Percentiles rank a stretch among this genome's conserved stretches.
Evolutionary conservation across 805 yeast genomes (phyloP).

Genomic region (Candida easanensis): DNA sequence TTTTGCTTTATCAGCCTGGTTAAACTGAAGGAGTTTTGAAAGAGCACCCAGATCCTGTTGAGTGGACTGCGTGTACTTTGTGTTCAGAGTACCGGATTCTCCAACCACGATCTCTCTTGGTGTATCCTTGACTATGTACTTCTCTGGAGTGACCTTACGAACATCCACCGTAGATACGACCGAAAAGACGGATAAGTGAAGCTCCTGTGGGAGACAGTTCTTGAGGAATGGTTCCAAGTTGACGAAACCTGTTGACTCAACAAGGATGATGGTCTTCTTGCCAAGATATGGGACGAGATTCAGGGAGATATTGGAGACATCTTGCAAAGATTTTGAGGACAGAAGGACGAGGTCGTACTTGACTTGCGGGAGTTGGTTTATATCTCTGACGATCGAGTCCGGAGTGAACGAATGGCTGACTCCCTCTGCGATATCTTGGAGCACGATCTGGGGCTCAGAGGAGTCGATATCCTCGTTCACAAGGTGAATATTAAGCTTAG

Average conservation of each 20-base stretch:
- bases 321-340: conserved; percentile 50
- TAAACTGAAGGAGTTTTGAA: conserved; percentile 33
- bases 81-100: conserved; percentile 38
- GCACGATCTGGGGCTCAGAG: neutral
- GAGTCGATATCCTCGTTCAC: conserved; percentile 31
- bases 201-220: conserved; percentile 47
- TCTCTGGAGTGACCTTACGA: conserved; percentile 21
- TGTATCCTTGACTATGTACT: conserved; percentile 16
- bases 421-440: conserved; percentile 6
- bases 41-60: conserved; percentile 36
- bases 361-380: conserved; percentile 5
- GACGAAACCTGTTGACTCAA: conserved; percentile 71
- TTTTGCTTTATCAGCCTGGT: conserved; percentile 24
- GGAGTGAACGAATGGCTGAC: conserved; percentile 3
- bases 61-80: conserved; percentile 35
- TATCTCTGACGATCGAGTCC: neutral
- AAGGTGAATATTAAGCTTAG: conserved; percentile 38
- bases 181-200: conserved; percentile 23
- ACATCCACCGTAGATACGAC: conserved; percentile 22
- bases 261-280: conserved; percentile 48
- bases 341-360: conserved; percentile 44
- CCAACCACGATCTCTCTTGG: conserved; percentile 28
- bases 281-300: conserved; percentile 37
- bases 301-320: conserved; percentile 41
- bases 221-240: conserved; percentile 71